Percentiles rank a stretch among this genome's conserved stretches.
Conservation (phyloP, 192 early-diverging fungal genomes). For the Linnemannia zychae region DNA sequence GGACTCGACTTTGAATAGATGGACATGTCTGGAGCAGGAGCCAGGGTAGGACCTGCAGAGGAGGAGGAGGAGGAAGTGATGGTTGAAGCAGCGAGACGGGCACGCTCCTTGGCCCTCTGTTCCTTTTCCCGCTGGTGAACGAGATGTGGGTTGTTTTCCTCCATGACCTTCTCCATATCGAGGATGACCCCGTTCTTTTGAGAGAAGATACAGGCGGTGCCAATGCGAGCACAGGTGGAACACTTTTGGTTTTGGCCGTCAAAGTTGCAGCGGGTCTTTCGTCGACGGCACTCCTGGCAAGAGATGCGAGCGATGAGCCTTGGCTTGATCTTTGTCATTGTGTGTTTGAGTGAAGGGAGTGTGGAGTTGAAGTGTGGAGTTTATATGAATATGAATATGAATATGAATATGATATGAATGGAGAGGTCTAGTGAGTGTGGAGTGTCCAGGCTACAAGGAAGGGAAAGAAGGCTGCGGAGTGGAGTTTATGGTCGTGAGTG, state of each 20-base stretch:
- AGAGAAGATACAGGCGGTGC: constrained; percentile 50
- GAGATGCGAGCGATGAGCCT: constrained; percentile 55
- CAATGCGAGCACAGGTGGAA: constrained; percentile 49
- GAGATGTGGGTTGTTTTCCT: constrained; percentile 55
- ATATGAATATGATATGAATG: background rate
- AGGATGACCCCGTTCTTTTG: constrained; percentile 57
- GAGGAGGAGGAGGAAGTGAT: constrained; percentile 6
- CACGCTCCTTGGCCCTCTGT: constrained; percentile 47
- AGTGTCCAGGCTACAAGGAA: background rate
- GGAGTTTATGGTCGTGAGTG: too few species aligned
- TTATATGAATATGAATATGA: too few species aligned
- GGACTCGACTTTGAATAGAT: constrained; percentile 41
- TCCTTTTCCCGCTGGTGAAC: constrained; percentile 50
- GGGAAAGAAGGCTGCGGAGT: background rate
- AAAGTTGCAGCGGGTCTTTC: constrained; percentile 57
- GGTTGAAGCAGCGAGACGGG: constrained; percentile 8
- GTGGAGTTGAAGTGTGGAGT: constrained; percentile 1
- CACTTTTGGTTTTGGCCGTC: constrained; percentile 54
- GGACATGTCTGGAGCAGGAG: constrained; percentile 24
- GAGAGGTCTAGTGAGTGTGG: background rate
- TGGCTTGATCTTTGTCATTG: constrained; percentile 58
- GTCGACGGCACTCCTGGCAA: constrained; percentile 49
- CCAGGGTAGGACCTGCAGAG: background rate
- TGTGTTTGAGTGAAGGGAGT: background rate
- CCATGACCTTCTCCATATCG: constrained; percentile 58